These are phyloP conservation scores for Debaryomyces udenii DNA, from an alignment of 1,139 yeast species.

Conservation along the genomic window DNA sequence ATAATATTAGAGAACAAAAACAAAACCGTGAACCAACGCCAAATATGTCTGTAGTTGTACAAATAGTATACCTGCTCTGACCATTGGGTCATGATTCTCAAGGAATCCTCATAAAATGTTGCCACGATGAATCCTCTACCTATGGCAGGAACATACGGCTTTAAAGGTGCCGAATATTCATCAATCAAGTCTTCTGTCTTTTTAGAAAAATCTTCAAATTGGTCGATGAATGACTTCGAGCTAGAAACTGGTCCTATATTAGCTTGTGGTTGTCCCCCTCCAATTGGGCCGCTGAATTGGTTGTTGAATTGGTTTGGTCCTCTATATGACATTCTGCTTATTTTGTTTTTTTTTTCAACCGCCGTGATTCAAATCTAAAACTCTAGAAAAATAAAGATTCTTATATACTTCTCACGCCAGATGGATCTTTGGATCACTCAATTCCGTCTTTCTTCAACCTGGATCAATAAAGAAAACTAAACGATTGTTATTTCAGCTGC, in stretches of 20 bases:
- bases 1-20: conserved; percentile 68
- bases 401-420: too few relatives aligned
- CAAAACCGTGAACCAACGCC: conserved; percentile 73
- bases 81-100: conserved; percentile 89
- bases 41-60: conserved; percentile 77
- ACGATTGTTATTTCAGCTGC: not conserved
- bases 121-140: conserved; percentile 93
- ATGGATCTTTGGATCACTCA: not conserved
- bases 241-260: conserved; percentile 31
- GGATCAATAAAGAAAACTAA: conserved; percentile 1
- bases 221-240: conserved; percentile 32
- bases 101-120: conserved; percentile 88
- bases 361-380: not conserved
- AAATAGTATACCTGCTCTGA: conserved; percentile 85
- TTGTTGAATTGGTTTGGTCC: conserved; percentile 38
- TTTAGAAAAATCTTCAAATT: conserved; percentile 51
- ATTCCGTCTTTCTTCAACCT: conserved; percentile 3
- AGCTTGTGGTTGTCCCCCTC: conserved; percentile 21
- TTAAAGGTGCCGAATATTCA: conserved; percentile 51
- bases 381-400: too few relatives aligned
- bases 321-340: conserved; percentile 33
- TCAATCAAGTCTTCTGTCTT: conserved; percentile 52
- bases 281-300: conserved; percentile 26
- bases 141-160: conserved; percentile 79
- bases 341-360: conserved; percentile 1